phyloP scores from a whole-genome alignment of 352 stramenopile species.

The Globisporangium alternatum region DNA sequence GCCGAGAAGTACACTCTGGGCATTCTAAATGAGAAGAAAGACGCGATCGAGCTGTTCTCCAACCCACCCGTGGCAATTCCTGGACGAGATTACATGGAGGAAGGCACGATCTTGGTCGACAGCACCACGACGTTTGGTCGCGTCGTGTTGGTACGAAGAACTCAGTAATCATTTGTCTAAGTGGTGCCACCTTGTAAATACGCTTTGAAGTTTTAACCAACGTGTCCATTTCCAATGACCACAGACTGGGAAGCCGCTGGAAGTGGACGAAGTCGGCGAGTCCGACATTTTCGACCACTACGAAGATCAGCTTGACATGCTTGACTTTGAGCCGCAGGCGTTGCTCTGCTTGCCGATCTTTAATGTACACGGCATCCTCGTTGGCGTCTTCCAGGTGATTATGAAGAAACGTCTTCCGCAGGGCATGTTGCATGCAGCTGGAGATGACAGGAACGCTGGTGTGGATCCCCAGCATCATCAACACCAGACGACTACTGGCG shows the following conservation, averaged over 20 bases:
- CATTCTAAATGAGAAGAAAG: constrained; percentile 63
- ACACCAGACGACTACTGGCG: background rate
- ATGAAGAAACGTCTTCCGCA: constrained; percentile 33
- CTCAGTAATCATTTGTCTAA: background rate
- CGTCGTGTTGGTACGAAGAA: constrained; percentile 46
- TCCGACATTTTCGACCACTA: constrained; percentile 61
- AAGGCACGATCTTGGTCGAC: constrained; percentile 49
- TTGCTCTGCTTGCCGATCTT: constrained; percentile 57
- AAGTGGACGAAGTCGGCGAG: constrained; percentile 45
- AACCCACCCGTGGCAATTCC: constrained; percentile 50
- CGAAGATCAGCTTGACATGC: constrained; percentile 61
- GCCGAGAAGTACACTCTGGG: constrained; percentile 62
- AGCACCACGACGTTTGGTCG: constrained; percentile 65
- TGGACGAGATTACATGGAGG: constrained; percentile 50
- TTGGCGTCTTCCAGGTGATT: constrained; percentile 64
- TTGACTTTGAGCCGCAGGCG: constrained; percentile 60
- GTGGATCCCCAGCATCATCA: background rate
- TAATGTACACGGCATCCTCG: constrained; percentile 56
- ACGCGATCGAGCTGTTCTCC: constrained; percentile 56
- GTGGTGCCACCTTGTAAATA: too few species aligned
- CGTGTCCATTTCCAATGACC: background rate
- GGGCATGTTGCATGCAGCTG: background rate
- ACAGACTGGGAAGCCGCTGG: constrained; percentile 54
- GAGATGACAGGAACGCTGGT: background rate
- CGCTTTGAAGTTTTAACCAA: too few species aligned